phyloP scores from a whole-genome alignment of 1,284 basidiomycete species.

The Uromyces viciae-fabae region DNA sequence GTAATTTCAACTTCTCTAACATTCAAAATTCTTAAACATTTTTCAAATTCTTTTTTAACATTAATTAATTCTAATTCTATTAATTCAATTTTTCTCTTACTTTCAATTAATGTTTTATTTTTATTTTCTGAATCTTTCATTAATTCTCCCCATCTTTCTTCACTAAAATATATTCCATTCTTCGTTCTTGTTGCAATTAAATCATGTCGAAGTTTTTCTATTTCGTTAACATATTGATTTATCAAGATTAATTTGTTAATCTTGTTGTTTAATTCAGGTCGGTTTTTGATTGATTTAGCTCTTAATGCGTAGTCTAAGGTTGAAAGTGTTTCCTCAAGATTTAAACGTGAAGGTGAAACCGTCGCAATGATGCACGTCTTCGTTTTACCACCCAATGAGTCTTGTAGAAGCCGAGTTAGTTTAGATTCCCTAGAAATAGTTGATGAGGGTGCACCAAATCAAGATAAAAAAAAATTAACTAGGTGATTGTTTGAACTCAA shows the following conservation, averaged over 20 bases:
- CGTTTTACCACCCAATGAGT: slow-evolving; percentile 94
- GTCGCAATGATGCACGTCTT: slow-evolving; percentile 99
- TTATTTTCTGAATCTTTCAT: slow-evolving; percentile 69
- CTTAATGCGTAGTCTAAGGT: slow-evolving; percentile 96
- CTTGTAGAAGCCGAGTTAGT: slow-evolving; percentile 93
- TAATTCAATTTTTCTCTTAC: slow-evolving; percentile 73
- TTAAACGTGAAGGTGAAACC: slow-evolving; percentile 81
- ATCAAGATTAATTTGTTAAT: slow-evolving; percentile 87
- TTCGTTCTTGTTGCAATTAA: slow-evolving; percentile 84
- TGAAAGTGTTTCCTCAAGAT: slow-evolving; percentile 94
- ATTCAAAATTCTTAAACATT: slow-evolving; percentile 72
- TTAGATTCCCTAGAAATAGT: slow-evolving; percentile 63
- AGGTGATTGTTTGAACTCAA: too few species aligned
- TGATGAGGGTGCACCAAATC: too few species aligned
- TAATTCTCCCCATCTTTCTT: slow-evolving; percentile 81
- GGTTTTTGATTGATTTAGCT: slow-evolving; percentile 92
- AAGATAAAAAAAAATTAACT: not conserved
- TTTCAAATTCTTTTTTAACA: slow-evolving; percentile 83
- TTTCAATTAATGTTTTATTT: slow-evolving; percentile 72
- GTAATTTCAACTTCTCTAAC: slow-evolving; percentile 64
- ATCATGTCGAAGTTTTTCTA: slow-evolving; percentile 87
- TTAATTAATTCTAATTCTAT: slow-evolving; percentile 74
- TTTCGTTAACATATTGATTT: slow-evolving; percentile 92
- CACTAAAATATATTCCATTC: slow-evolving; percentile 86
- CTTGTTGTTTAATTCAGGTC: slow-evolving; percentile 89